Evolutionary conservation across 176 grass and related monocot species (phyloP), one percentile per base, ranked within the genome.

Genomic region (Eragrostis curvula): DNA sequence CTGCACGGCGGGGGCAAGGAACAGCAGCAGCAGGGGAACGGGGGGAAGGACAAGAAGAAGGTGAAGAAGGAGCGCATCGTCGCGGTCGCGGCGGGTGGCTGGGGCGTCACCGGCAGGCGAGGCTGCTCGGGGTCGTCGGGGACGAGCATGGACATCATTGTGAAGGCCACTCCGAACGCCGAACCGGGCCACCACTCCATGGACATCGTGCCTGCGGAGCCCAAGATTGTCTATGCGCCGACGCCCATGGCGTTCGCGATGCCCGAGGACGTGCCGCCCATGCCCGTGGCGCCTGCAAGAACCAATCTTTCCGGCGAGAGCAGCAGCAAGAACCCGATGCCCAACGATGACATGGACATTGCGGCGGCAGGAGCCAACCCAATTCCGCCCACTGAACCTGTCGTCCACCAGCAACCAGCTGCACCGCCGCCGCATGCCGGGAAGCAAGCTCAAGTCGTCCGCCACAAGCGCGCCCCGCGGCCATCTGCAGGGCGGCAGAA

Each of bases 21-120:
- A 27, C 21, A 36, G 9, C 44, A 15, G 43, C 21, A 36, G 9
- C 44, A 15, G 11, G 20, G 40, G 32, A 39, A 72, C 4, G 42
- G 15, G 32, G n/a, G n/a, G n/a, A 2, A 55, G 48, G 28, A 65
- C 36, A 48, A 18, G 71, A 5, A 46, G 8, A 24, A 57, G 52
- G 52, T 11, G 73, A 3, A 49, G 29, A 30, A 8, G 32, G 32
- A 36, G n/a, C 1, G 14, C 61, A 36, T 3, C 2, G 6, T 57
- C 21, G 16, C 43, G 16, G 8, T 85, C 44, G 1, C 1, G 21
- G 1, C 1, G 21, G 0, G 0, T 3, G n/a, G 44, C 0, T 85
- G 74, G 83, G 66, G 29, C 44, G 30, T 71, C 7, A 85, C 57
- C 30, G 68, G 68, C 13, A 80, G 30, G 61, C 12, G 61, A 16